Evolutionary conservation across 768 basidiomycete species (phyloP), one percentile per base, ranked within the genome.

Genomic region (Rhodosporidiobolus odoratus): DNA sequence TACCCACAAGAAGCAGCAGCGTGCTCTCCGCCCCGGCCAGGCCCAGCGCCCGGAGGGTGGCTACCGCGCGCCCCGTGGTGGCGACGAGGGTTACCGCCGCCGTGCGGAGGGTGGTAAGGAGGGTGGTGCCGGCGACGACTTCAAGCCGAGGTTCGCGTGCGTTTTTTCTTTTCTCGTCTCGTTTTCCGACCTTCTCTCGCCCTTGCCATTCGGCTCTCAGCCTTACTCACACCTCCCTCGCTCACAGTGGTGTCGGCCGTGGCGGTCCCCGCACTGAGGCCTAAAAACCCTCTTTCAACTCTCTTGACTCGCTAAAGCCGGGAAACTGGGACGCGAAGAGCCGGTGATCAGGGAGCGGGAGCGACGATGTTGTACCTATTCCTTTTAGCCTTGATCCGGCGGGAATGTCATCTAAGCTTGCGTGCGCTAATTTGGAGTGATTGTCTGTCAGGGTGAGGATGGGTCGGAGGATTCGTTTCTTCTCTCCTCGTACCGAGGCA

Each of bases 1-100:
- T 66, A 99, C 96, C 71, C 92, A 95, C 86, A 96, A 96, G 85
- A 96, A 94, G 84, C 90, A 91, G 70, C 89, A 85, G 61, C 92
- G 96, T 78, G 86, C 90, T 35, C 84, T 89, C 56, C 89, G 91
- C 74, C 91, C 92, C 43, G 89, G 93, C 61, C 82, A 84, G 67
- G 86, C 86, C 66, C 87, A 88, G 75, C 83, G 84, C 38, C 87
- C 87, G 57, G 86, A 85, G 69, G 90, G 91, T 57, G 86, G 89
- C 17, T 91, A 94, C 84, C 90, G 92, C 74, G 84, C 91, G 52
- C 91, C 92, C 76, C 91, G 94, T 53, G 80, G 79, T 73, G 82
- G 80, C 66, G 82, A 81, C 75, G 93, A 94, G 37, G 91, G 90
- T 77, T 96, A 96, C 86, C 75, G 81, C 71, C 83, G 86, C 72